Percentiles rank a stretch among this genome's conserved stretches.
These are phyloP conservation scores for Larix kaempferi DNA, from an alignment of 75 land plant species.

Conservation along the genomic window DNA sequence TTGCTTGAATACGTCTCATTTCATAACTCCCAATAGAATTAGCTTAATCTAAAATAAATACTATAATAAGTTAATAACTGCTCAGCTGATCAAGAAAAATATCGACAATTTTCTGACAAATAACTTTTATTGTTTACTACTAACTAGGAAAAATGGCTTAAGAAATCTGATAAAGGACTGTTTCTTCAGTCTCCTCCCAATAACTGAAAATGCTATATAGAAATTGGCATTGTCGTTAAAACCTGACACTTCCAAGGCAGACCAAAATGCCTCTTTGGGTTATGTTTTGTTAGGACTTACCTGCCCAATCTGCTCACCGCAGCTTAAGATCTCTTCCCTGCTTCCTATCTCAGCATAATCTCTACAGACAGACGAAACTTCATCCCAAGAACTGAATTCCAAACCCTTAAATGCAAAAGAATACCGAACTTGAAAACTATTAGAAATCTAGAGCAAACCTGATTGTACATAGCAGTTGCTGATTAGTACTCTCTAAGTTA, in stretches of 20 bases:
- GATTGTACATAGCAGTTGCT: neutral
- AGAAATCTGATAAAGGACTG: too few species aligned
- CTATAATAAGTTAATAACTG: too few species aligned
- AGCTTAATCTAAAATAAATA: too few species aligned
- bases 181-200: too few species aligned
- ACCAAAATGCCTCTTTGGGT: neutral
- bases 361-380: neutral
- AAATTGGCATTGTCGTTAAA: too few species aligned
- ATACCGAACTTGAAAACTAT: neutral
- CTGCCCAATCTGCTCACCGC: constrained; percentile 1
- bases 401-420: neutral
- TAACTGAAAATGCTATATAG: too few species aligned
- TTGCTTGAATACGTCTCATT: neutral
- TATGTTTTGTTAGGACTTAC: neutral
- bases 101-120: too few species aligned
- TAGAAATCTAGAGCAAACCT: neutral
- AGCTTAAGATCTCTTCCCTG: neutral
- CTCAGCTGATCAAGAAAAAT: too few species aligned
- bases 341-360: neutral
- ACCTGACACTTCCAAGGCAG: too few species aligned
- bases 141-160: too few species aligned
- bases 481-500: neutral
- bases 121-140: too few species aligned
- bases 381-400: neutral
- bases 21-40: neutral